Conservation (phyloP, 2,329 filamentous ascomycete genomes). For the Ciborinia camelliae region DNA sequence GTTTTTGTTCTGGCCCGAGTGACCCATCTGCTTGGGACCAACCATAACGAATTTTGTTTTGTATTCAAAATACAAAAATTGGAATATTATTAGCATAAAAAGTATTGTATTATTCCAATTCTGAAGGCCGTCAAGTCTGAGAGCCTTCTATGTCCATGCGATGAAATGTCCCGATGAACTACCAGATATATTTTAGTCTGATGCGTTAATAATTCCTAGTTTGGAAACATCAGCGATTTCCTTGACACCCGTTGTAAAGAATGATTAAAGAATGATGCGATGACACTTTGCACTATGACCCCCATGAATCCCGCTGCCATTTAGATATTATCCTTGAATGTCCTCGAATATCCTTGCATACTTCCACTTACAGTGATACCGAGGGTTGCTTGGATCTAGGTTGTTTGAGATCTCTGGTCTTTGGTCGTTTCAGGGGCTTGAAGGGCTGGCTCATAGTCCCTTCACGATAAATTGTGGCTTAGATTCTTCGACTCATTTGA, state of each 20-base stretch:
- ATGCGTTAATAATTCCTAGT: constrained; percentile 11
- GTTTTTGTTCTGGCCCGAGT: constrained; percentile 1
- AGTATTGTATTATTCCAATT: background rate
- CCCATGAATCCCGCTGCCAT: constrained; percentile 16
- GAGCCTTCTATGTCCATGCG: background rate
- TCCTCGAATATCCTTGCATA: constrained; percentile 1
- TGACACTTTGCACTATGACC: constrained; percentile 17
- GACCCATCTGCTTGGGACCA: constrained; percentile 20
- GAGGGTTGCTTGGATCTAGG: constrained; percentile 11
- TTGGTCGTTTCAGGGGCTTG: constrained; percentile 11
- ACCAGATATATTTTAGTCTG: background rate
- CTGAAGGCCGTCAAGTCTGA: background rate
- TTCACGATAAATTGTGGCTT: constrained; percentile 11
- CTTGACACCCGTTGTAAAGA: constrained; percentile 18
- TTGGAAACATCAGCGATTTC: constrained; percentile 17
- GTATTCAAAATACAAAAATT: too few relatives aligned
- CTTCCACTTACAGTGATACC: constrained; percentile 3
- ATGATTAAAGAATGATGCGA: constrained; percentile 14
- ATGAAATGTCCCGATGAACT: constrained; percentile 7
- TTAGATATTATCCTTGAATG: constrained; percentile 12
- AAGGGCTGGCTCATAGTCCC: constrained; percentile 5
- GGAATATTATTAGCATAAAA: too few relatives aligned
- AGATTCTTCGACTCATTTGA: background rate
- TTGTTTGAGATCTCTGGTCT: constrained; percentile 15
- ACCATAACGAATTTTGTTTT: constrained; percentile 6